Evolutionary conservation across 331 rosid genomes (phyloP).

Genomic region (Telfairia occidentalis): DNA sequence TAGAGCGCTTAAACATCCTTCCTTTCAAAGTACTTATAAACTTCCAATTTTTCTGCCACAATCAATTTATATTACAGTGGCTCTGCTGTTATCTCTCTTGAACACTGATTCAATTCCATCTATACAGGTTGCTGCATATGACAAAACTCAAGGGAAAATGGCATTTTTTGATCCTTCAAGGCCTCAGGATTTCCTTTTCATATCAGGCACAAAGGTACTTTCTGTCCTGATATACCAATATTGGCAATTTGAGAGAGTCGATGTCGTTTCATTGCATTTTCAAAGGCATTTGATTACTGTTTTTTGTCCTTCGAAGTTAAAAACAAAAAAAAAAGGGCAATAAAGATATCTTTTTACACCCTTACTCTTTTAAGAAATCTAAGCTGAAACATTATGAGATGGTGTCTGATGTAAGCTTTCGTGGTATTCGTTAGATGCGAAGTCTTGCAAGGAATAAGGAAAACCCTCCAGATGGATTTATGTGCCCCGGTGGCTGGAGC

Average conservation of each 20-base stretch:
- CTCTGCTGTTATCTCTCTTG: neutral
- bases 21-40: slow-evolving; percentile 58
- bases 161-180: slow-evolving; percentile 93
- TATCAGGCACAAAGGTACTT: slow-evolving; percentile 91
- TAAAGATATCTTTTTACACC: neutral
- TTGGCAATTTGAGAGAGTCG: neutral
- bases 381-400: neutral
- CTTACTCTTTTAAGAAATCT: neutral
- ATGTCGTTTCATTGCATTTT: neutral
- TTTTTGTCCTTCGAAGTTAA: neutral
- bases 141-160: slow-evolving; percentile 84
- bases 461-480: slow-evolving; percentile 87
- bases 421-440: slow-evolving; percentile 52
- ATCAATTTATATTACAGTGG: neutral
- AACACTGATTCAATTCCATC: neutral
- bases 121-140: slow-evolving; percentile 85
- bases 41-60: neutral
- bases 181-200: slow-evolving; percentile 79
- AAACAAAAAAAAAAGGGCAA: neutral
- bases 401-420: neutral
- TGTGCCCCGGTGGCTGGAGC: slow-evolving; percentile 97
- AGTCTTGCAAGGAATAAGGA: slow-evolving; percentile 77
- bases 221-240: neutral
- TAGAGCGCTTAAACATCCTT: slow-evolving; percentile 82
- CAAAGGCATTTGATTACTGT: neutral